These are phyloP conservation scores for Poa annua DNA, from an alignment of 176 grass and related monocot species.

Conservation along the genomic window DNA sequence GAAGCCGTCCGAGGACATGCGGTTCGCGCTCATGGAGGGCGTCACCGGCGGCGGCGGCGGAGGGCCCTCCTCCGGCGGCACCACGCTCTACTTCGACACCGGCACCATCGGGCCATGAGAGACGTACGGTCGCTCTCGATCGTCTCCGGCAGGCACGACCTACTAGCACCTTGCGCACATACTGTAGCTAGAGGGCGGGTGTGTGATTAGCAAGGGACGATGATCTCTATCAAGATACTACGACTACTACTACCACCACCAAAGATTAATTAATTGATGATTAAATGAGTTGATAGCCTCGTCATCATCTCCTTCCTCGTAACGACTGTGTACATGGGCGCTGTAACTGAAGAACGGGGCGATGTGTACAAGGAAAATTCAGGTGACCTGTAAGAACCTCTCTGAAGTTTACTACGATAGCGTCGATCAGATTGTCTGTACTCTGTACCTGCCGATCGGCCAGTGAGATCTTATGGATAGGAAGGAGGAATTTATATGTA, in stretches of 20 bases:
- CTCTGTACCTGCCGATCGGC: not conserved
- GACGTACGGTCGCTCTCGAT: not conserved
- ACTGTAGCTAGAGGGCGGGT: not conserved
- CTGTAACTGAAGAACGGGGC: not conserved
- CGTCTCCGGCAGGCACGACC: not conserved
- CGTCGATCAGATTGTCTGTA: not conserved
- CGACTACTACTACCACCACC: not conserved
- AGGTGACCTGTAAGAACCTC: conserved; percentile 35
- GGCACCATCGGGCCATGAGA: conserved; percentile 72
- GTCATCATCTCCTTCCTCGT: conserved; percentile 21
- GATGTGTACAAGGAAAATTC: conserved; percentile 22
- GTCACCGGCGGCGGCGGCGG: conserved; percentile 49
- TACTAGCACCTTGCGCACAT: conserved; percentile 2
- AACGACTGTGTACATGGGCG: conserved; percentile 54
- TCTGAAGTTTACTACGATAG: conserved; percentile 19
- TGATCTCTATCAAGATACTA: conserved; percentile 7
- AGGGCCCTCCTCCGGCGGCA: conserved; percentile 54
- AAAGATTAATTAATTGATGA: not conserved
- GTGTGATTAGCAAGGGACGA: conserved; percentile 24
- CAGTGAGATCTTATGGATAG: not conserved
- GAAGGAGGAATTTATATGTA: not conserved
- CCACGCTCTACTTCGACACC: conserved; percentile 80
- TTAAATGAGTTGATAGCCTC: conserved; percentile 21
- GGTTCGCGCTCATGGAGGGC: conserved; percentile 78
- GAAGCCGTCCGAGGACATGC: conserved; percentile 95